Conservation (phyloP, 192 early-diverging fungal species). For the Chytriomyces confervae region DNA sequence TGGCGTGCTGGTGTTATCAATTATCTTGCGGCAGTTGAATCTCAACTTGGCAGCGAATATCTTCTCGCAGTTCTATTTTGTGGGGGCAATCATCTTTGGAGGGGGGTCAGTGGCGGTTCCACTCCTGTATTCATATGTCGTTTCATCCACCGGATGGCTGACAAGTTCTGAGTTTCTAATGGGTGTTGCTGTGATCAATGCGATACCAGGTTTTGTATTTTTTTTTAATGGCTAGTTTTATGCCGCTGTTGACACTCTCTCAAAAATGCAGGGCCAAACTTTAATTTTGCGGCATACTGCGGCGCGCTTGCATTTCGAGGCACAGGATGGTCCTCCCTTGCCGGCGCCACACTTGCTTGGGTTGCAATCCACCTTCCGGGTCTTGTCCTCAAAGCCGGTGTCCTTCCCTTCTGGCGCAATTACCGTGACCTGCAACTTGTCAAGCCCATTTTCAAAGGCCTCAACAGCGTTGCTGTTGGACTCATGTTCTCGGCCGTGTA, state of each 20-base stretch:
- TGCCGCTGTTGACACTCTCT: slow-evolving; percentile 26
- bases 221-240: slow-evolving; percentile 63
- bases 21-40: slow-evolving; percentile 23
- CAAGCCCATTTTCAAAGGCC: slow-evolving; percentile 60
- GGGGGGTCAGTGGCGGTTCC: slow-evolving; percentile 71
- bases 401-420: slow-evolving; percentile 69
- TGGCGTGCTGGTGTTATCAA: slow-evolving; percentile 16
- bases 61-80: slow-evolving; percentile 62
- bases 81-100: slow-evolving; percentile 67
- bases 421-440: slow-evolving; percentile 48
- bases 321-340: slow-evolving; percentile 38
- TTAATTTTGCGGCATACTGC: slow-evolving; percentile 71
- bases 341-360: slow-evolving; percentile 59
- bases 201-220: slow-evolving; percentile 61
- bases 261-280: slow-evolving; percentile 61
- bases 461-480: slow-evolving; percentile 70
- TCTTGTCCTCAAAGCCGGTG: slow-evolving; percentile 59
- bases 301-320: slow-evolving; percentile 62
- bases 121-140: slow-evolving; percentile 53
- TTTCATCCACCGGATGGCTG: slow-evolving; percentile 52
- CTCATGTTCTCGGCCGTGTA: slow-evolving; percentile 68
- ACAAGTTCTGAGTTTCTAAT: slow-evolving; percentile 63
- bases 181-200: slow-evolving; percentile 66
- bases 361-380: slow-evolving; percentile 70
- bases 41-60: slow-evolving; percentile 43